A percentile compares a stretch with the other conserved stretches of the same genome.
Evolutionary conservation across 1,139 yeast genomes (phyloP).

Genomic region (Debaryomyces singareniensis): DNA sequence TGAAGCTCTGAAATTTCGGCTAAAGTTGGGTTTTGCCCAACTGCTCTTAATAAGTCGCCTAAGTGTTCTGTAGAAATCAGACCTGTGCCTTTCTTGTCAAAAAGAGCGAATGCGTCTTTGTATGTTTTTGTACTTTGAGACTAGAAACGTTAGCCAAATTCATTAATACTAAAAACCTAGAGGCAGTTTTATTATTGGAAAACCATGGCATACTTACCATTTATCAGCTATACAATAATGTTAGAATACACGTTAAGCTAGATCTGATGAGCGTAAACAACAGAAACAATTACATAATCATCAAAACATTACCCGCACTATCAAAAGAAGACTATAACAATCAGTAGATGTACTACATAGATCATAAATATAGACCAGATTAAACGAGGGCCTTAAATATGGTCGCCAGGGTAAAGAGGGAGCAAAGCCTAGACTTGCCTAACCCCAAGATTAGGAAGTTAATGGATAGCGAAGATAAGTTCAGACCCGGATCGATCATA

Average conservation of each 20-base stretch:
- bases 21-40: conserved; percentile 96
- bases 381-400: no score
- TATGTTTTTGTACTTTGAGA: conserved; percentile 62
- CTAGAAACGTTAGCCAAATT: no score
- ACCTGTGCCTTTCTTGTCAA: conserved; percentile 95
- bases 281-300: not conserved
- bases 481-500: conserved; percentile 62
- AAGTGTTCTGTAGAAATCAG: conserved; percentile 80
- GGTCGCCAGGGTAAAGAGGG: no score
- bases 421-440: not conserved
- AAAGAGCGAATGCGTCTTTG: conserved; percentile 95
- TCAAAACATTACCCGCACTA: conserved; percentile 1
- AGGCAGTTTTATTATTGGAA: no score
- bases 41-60: conserved; percentile 92
- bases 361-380: no score
- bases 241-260: not conserved
- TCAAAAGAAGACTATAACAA: no score
- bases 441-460: conserved; percentile 4
- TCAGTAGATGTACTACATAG: no score
- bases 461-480: conserved; percentile 9
- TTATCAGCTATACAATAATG: no score
- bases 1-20: conserved; percentile 80
- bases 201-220: no score
- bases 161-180: not conserved
- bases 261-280: not conserved